Evolutionary conservation across 305 asterid species (phyloP).

Genomic region (Plantago coronopus): DNA sequence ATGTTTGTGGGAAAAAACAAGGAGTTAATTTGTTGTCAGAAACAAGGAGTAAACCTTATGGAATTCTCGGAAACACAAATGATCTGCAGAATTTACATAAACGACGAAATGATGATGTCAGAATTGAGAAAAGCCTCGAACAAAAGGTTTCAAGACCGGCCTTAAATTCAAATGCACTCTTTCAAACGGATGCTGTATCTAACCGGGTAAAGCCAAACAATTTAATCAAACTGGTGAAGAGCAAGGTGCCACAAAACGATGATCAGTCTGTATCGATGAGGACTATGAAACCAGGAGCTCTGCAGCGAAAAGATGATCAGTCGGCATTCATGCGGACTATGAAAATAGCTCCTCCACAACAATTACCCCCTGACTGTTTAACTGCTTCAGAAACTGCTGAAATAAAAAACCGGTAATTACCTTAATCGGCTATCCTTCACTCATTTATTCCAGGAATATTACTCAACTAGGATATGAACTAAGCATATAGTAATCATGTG

Average conservation of each 20-base stretch:
- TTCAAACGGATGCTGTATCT: neutral
- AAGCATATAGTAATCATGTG: conserved; percentile 19
- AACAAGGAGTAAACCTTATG: conserved; percentile 46
- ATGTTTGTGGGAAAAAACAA: conserved; percentile 29
- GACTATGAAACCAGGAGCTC: conserved; percentile 19
- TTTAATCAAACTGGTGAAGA: conserved; percentile 26
- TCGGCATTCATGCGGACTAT: conserved; percentile 18
- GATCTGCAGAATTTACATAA: conserved; percentile 21
- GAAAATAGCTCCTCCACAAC: conserved; percentile 21
- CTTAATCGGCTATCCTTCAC: conserved; percentile 12
- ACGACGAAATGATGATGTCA: conserved; percentile 17
- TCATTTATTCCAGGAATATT: neutral
- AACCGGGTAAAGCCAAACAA: conserved; percentile 13
- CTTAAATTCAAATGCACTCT: too few species aligned
- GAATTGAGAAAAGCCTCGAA: conserved; percentile 15
- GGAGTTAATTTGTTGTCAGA: conserved; percentile 27
- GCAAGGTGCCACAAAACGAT: conserved; percentile 23
- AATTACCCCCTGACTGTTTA: conserved; percentile 24
- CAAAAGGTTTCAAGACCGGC: too few species aligned
- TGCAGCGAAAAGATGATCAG: conserved; percentile 24
- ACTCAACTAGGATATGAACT: neutral
- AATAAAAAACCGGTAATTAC: conserved; percentile 42
- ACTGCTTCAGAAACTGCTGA: conserved; percentile 31
- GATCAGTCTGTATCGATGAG: conserved; percentile 22
- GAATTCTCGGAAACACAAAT: conserved; percentile 30